Evolutionary conservation across 2,329 filamentous ascomycete genomes (phyloP).

Genomic region (Bipolaris cookei): DNA sequence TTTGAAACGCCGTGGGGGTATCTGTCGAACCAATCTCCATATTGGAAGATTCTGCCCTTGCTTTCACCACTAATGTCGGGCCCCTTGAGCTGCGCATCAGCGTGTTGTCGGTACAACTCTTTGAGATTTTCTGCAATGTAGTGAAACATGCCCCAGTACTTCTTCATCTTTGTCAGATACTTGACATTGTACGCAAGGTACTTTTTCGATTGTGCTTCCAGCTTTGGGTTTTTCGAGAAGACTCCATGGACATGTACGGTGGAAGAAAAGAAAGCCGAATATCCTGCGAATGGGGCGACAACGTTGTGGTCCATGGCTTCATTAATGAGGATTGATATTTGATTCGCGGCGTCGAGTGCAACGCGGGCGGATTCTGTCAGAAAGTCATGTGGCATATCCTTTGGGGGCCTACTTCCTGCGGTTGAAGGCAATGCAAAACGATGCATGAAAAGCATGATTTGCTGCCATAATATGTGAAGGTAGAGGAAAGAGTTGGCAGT

Average conservation of each 20-base stretch:
- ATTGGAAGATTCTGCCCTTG: conserved; percentile 77
- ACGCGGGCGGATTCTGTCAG: conserved; percentile 75
- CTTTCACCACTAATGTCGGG: conserved; percentile 49
- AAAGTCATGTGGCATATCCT: conserved; percentile 78
- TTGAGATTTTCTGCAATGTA: conserved; percentile 94
- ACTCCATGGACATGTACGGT: conserved; percentile 94
- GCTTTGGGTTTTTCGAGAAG: conserved; percentile 78
- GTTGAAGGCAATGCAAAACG: conserved; percentile 79
- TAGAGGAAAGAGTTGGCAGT: conserved; percentile 92
- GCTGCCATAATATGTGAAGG: conserved; percentile 86
- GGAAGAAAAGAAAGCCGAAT: conserved; percentile 90
- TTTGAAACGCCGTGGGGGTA: conserved; percentile 92
- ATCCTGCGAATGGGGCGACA: conserved; percentile 90
- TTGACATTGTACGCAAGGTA: conserved; percentile 87
- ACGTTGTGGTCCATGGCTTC: conserved; percentile 81
- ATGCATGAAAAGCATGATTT: conserved; percentile 88
- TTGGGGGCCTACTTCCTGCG: conserved; percentile 67
- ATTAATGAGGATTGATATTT: conserved; percentile 82
- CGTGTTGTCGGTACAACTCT: conserved; percentile 82
- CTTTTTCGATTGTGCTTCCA: conserved; percentile 79
- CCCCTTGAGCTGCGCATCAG: conserved; percentile 78
- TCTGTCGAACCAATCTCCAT: conserved; percentile 95
- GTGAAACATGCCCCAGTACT: conserved; percentile 98
- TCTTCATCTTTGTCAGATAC: conserved; percentile 93
- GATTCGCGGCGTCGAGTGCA: conserved; percentile 82